phyloP scores from a whole-genome alignment of 768 basidiomycete species.

The Strobilomyces dryophilus region DNA sequence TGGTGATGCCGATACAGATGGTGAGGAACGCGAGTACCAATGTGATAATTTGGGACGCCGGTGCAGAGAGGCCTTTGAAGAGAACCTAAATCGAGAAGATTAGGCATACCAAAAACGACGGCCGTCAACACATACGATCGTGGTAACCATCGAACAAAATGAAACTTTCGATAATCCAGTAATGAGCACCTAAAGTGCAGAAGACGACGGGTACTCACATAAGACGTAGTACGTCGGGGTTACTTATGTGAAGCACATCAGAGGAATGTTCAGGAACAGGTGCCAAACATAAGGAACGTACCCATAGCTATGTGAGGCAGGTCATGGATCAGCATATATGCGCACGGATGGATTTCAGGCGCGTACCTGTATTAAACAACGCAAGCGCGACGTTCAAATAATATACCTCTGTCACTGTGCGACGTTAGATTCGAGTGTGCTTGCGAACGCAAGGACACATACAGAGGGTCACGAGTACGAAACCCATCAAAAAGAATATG shows the following conservation, averaged over 20 bases:
- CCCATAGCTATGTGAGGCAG: slow-evolving; percentile 53
- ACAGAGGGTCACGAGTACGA: slow-evolving; percentile 81
- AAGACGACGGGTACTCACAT: slow-evolving; percentile 43
- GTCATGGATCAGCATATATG: slow-evolving; percentile 1
- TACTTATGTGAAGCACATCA: slow-evolving; percentile 41
- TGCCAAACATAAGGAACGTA: slow-evolving; percentile 28
- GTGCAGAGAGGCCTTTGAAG: slow-evolving; percentile 83
- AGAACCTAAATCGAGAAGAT: slow-evolving; percentile 56
- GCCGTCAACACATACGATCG: slow-evolving; percentile 51
- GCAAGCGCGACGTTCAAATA: slow-evolving; percentile 96
- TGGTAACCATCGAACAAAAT: slow-evolving; percentile 81
- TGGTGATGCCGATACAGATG: slow-evolving; percentile 88
- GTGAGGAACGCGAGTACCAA: slow-evolving; percentile 90
- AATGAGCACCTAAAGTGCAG: neutral
- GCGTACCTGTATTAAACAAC: slow-evolving; percentile 83
- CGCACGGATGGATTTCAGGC: neutral
- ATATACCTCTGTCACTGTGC: slow-evolving; percentile 81
- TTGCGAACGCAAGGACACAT: slow-evolving; percentile 26
- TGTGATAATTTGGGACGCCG: slow-evolving; percentile 76
- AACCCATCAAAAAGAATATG: slow-evolving; percentile 80
- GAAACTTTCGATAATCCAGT: slow-evolving; percentile 47
- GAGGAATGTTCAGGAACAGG: neutral
- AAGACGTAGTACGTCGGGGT: slow-evolving; percentile 87
- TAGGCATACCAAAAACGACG: neutral
- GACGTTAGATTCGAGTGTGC: slow-evolving; percentile 3